phyloP scores from a whole-genome alignment of 139 green algal genomes.

The Micractinium sp. region DNA sequence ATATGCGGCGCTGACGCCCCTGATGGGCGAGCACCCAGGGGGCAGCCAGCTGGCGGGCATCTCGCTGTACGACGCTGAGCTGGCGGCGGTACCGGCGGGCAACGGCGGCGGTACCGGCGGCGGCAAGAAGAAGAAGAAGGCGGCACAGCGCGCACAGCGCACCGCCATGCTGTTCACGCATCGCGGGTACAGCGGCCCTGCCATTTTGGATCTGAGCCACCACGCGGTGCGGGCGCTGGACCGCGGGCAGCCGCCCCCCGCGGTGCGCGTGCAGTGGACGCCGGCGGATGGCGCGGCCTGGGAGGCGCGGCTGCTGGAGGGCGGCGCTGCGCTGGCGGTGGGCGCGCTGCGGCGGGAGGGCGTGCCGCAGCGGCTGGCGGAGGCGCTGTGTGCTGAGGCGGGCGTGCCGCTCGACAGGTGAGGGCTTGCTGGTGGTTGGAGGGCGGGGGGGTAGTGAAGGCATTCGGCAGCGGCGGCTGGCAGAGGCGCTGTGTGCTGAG shows the following conservation, averaged over 20 bases:
- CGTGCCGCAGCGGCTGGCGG: slow-evolving; percentile 75
- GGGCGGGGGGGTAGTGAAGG: no score
- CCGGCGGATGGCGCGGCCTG: slow-evolving; percentile 57
- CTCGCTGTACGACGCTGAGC: slow-evolving; percentile 55
- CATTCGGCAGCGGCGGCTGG: slow-evolving; percentile 77
- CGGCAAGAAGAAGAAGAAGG: slow-evolving; percentile 37
- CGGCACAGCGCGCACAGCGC: slow-evolving; percentile 52
- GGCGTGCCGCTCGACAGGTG: slow-evolving; percentile 45
- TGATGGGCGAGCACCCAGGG: slow-evolving; percentile 77
- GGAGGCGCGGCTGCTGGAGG: slow-evolving; percentile 56
- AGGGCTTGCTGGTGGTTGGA: not conserved
- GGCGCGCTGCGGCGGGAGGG: slow-evolving; percentile 60
- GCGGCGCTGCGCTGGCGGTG: slow-evolving; percentile 48
- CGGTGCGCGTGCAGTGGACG: slow-evolving; percentile 69
- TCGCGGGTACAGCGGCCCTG: slow-evolving; percentile 79
- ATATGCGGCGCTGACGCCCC: slow-evolving; percentile 89
- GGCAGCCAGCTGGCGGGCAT: slow-evolving; percentile 68
- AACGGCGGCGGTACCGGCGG: slow-evolving; percentile 4
- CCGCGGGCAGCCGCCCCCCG: slow-evolving; percentile 20
- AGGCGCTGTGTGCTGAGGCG: slow-evolving; percentile 71
- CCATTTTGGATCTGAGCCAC: slow-evolving; percentile 87
- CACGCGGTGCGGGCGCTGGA: slow-evolving; percentile 60
- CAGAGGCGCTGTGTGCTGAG: slow-evolving; percentile 74
- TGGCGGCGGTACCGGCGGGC: slow-evolving; percentile 2
- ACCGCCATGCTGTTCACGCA: slow-evolving; percentile 90